phyloP scores from a whole-genome alignment of 495 filamentous ascomycete species.

The Xylaria telfairii region DNA sequence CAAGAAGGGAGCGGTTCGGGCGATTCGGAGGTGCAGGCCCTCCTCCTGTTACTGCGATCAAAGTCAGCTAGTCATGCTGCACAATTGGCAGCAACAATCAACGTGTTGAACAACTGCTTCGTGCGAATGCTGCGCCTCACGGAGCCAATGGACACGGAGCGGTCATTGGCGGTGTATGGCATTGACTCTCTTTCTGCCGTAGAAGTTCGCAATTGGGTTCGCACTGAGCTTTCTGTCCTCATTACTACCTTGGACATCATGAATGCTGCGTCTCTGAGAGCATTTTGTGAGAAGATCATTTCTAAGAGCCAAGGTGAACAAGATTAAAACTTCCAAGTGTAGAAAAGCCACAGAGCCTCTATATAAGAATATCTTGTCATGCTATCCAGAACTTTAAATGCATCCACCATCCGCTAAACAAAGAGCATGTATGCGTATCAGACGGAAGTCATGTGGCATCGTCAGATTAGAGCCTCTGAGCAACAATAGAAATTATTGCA shows the following conservation, averaged over 20 bases:
- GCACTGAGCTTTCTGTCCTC: not conserved
- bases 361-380: not conserved
- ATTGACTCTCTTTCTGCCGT: slow-evolving; percentile 57
- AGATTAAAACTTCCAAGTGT: not conserved
- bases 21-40: not conserved
- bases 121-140: slow-evolving; percentile 41
- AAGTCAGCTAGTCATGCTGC: not conserved
- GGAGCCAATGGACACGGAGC: slow-evolving; percentile 50
- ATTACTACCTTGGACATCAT: not conserved
- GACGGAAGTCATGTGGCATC: too few relatives aligned
- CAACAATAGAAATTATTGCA: too few relatives aligned
- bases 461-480: too few relatives aligned
- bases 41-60: not conserved
- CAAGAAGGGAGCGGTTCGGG: not conserved
- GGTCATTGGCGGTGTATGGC: slow-evolving; percentile 52
- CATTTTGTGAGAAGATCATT: slow-evolving; percentile 1
- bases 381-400: too few relatives aligned
- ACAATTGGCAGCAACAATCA: not conserved
- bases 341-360: not conserved
- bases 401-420: too few relatives aligned
- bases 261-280: not conserved
- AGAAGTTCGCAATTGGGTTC: slow-evolving; percentile 50
- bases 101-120: not conserved
- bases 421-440: too few relatives aligned
- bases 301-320: not conserved